phyloP scores from a whole-genome alignment of 176 grass and related monocot species.

The barley (Hordeum vulgare) region MorexV3_pseudomolecules_assembly NC_058523.1:394643531-394644030 shows the following conservation, averaged over 20 bases:
- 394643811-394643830: neutral
- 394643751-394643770: neutral
- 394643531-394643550: conserved; percentile 71
- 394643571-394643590: conserved; percentile 64
- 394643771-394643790: neutral
- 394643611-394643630: conserved; percentile 53
- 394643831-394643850: neutral
- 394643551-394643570: conserved; percentile 74
- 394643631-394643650: conserved; percentile 36
- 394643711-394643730: neutral
- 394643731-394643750: neutral
- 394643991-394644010: conserved; percentile 77
- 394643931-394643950: conserved; percentile 71
- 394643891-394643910: conserved; percentile 7
- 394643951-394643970: conserved; percentile 71
- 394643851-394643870: conserved; percentile 1
- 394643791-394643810: neutral
- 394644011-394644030: conserved; percentile 70
- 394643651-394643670: neutral
- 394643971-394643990: conserved; percentile 69
- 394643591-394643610: conserved; percentile 56
- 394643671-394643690: neutral
- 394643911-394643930: conserved; percentile 68
- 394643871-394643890: neutral
- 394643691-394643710: conserved; percentile 11